Evolutionary conservation across 2,329 filamentous ascomycete species (phyloP).

Genomic region (Diaporthe batatas): DNA sequence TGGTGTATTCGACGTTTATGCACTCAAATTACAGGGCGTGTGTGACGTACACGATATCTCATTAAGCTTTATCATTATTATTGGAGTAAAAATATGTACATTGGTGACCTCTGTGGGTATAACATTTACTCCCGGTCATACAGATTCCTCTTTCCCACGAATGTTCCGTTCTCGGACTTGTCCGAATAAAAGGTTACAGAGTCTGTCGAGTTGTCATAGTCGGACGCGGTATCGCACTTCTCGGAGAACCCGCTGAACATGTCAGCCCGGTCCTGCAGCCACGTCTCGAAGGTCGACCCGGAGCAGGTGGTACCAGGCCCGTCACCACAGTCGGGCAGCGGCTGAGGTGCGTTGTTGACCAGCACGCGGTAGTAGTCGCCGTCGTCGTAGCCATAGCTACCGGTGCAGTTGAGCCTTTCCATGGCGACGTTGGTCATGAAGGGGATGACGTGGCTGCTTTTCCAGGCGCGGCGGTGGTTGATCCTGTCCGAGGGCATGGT

Average conservation of each 20-base stretch:
- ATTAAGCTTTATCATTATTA: conserved; percentile 20
- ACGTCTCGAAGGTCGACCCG: conserved; percentile 53
- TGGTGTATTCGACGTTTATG: no score
- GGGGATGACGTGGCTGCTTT: conserved; percentile 72
- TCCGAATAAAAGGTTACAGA: conserved; percentile 52
- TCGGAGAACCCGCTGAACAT: conserved; percentile 57
- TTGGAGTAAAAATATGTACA: neutral
- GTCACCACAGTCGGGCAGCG: conserved; percentile 56
- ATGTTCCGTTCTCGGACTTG: conserved; percentile 47
- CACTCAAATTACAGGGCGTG: neutral
- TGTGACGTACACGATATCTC: neutral
- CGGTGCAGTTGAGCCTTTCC: conserved; percentile 72
- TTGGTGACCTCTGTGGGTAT: neutral
- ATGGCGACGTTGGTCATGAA: conserved; percentile 77
- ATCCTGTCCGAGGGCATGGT: conserved; percentile 75
- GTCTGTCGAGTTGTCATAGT: conserved; percentile 54
- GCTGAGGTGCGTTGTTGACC: conserved; percentile 59
- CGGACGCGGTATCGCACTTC: conserved; percentile 51
- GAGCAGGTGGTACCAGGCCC: conserved; percentile 61
- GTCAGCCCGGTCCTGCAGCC: conserved; percentile 54
- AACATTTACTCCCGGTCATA: conserved; percentile 36
- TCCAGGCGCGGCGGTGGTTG: conserved; percentile 75
- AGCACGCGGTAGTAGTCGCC: conserved; percentile 64
- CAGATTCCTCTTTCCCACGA: conserved; percentile 47
- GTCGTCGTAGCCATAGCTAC: conserved; percentile 66